phyloP scores from a whole-genome alignment of 2,329 filamentous ascomycete genomes.

The Aspergillus sp. region DNA sequence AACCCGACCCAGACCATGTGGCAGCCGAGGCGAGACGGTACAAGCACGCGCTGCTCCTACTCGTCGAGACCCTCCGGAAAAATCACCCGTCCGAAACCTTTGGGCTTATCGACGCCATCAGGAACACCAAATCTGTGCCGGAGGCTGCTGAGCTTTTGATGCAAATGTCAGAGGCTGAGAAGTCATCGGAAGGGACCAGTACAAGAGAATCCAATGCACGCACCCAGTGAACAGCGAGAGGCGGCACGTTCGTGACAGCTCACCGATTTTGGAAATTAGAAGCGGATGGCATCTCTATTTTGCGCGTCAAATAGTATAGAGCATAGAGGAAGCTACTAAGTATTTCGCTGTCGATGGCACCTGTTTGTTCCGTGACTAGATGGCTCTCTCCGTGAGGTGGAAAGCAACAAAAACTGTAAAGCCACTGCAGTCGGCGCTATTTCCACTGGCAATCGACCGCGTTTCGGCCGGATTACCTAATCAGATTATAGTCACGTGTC shows the following conservation, averaged over 20 bases:
- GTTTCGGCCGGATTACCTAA: not conserved
- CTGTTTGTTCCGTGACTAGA: no score
- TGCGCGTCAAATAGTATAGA: no score
- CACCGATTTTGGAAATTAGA: no score
- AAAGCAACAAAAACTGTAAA: no score
- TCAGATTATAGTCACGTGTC: not conserved
- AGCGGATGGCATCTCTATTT: no score
- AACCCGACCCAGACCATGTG: not conserved
- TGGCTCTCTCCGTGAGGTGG: no score
- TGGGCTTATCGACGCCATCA: not conserved
- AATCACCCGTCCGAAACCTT: not conserved
- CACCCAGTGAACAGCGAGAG: not conserved
- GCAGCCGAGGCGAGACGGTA: not conserved
- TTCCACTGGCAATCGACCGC: not conserved
- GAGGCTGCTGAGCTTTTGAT: constrained; percentile 3
- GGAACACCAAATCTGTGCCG: not conserved
- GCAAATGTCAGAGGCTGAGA: not conserved
- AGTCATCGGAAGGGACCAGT: not conserved
- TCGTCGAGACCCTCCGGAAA: constrained; percentile 5
- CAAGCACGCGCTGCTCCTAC: constrained; percentile 2
- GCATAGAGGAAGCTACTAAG: no score
- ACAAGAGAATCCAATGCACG: not conserved
- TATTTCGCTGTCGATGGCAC: no score
- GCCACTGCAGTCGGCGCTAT: not conserved
- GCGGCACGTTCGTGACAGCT: not conserved